Percentiles rank a stretch among this genome's conserved stretches.
phyloP scores from a whole-genome alignment of 2,329 filamentous ascomycete species.

The Fusarium sp. region DNA sequence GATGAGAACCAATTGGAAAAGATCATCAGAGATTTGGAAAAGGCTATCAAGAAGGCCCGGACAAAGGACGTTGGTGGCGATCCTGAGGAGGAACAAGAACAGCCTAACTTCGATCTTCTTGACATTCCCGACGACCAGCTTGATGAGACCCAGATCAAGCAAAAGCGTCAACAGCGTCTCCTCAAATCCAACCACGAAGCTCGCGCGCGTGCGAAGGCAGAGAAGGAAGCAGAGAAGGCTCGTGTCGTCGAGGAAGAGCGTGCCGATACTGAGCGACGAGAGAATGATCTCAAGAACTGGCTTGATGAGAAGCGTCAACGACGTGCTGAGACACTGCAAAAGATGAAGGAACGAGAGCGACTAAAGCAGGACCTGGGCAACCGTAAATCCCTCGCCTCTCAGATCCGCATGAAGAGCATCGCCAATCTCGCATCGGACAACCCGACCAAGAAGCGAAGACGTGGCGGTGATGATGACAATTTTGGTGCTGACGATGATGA shows the following conservation, averaged over 20 bases:
- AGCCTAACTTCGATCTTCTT: constrained; percentile 86
- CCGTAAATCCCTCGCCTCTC: constrained; percentile 93
- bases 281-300: constrained; percentile 88
- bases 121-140: constrained; percentile 92
- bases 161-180: constrained; percentile 91
- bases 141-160: constrained; percentile 89
- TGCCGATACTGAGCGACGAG: constrained; percentile 83
- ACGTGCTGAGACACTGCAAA: constrained; percentile 76
- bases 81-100: constrained; percentile 83
- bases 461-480: constrained; percentile 92
- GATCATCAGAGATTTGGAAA: constrained; percentile 88
- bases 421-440: constrained; percentile 94
- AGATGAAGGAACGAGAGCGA: constrained; percentile 92
- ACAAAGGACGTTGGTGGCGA: constrained; percentile 92
- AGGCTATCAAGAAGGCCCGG: constrained; percentile 86
- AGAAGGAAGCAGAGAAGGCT: constrained; percentile 93
- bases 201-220: constrained; percentile 90
- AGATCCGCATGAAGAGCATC: constrained; percentile 98
- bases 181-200: constrained; percentile 97
- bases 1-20: constrained; percentile 89
- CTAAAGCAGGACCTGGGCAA: constrained; percentile 96
- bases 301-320: constrained; percentile 82
- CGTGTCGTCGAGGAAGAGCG: constrained; percentile 85
- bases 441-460: constrained; percentile 83
- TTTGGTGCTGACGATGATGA: constrained; percentile 98